Evolutionary conservation across 1,284 basidiomycete species (phyloP), one percentile per base, ranked within the genome.

Genomic region (Trametes polyzona): DNA sequence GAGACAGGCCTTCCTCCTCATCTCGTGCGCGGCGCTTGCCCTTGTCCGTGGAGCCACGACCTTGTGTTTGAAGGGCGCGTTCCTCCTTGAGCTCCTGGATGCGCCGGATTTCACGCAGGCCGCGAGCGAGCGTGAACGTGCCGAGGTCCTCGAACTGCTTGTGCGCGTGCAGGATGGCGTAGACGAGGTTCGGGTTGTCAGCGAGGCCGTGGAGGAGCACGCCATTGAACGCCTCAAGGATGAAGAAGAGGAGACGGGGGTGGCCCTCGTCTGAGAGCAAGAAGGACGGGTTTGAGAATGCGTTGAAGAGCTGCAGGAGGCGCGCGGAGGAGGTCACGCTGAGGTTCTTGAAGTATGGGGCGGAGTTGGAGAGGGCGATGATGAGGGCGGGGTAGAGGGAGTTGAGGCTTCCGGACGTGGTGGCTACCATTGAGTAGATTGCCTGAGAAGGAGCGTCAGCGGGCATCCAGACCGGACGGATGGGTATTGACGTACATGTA

Each of bases 251-350:
- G 23, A 98, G 75, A 47, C 96, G 78, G 2, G 96, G 96, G 71
- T 98, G 92, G 6, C 94, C 93, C 73, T 98, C 95, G 63, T 98
- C 95, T 0, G 93, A 88, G 26, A 99, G 77, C 35, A 99, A 76
- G 73, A 98, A 98, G 7, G 86, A 77, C 0, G 96, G 93, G 58
- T 89, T 91, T 0, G 93, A 88, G 69, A 98, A 96, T 0, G 95
- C 92, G 33, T 84, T 87, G 73, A 98, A 92, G 7, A 98, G 82
- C 68, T 96, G 93, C 30, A 95, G 72, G 7, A 99, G 79, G 9
- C 92, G 83, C 2, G 90, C 89, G 2, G 95, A 91, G 4, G 94
- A 86, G 29, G 87, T 86, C 21, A 95, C 86, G 37, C 87, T 88
- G 29, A 98, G 77, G 66, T 92, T 83, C 69, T 87, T 88, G 69